These are phyloP conservation scores for Trichoderma arundinaceum DNA, from an alignment of 2,329 filamentous ascomycete genomes.

Conservation along the genomic window DNA sequence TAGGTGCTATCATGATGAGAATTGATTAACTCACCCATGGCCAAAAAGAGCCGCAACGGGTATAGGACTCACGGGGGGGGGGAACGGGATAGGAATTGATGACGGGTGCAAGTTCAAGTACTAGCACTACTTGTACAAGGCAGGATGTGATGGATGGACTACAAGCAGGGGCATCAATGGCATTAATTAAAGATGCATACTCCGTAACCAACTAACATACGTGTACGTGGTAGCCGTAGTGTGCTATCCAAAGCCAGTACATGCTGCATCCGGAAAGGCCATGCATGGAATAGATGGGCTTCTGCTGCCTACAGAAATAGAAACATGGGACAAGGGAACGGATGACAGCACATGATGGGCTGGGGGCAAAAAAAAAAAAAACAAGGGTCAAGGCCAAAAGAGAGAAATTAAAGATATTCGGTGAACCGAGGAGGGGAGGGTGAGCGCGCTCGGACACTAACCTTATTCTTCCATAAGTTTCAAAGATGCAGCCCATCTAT, in stretches of 20 bases:
- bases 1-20: constrained; percentile 20
- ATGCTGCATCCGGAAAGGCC: no score
- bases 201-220: no score
- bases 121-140: no score
- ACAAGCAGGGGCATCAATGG: neutral
- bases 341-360: constrained; percentile 11
- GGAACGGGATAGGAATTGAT: neutral
- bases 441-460: constrained; percentile 3
- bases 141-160: neutral
- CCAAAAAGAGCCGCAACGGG: neutral
- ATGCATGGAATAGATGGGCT: no score
- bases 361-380: no score
- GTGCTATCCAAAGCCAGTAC: no score
- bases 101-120: neutral
- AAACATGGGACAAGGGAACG: constrained; percentile 8
- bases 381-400: neutral
- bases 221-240: no score
- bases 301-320: no score
- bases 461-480: constrained; percentile 27
- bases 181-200: constrained; percentile 1
- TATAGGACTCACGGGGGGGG: no score
- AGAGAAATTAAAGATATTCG: constrained; percentile 25
- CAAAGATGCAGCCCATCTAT: constrained; percentile 4
- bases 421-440: constrained; percentile 9
- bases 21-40: neutral